phyloP scores from a whole-genome alignment of 352 stramenopile genomes.

The Globisporangium heterothallicum region DNA sequence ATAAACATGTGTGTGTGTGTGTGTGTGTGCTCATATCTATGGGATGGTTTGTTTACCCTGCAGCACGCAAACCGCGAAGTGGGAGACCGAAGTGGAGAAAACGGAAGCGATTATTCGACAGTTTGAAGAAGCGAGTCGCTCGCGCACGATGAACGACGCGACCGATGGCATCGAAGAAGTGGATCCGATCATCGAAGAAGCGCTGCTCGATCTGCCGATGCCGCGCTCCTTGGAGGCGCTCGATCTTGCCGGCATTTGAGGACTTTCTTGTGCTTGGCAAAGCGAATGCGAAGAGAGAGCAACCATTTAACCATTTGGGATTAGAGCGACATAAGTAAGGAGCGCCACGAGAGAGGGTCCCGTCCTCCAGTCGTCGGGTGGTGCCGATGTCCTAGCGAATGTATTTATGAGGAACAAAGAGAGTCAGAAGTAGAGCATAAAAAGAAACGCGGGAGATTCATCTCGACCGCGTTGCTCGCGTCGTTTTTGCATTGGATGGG shows the following conservation, averaged over 20 bases:
- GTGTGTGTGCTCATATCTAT: not conserved
- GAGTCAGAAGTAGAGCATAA: no score
- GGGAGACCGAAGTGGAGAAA: constrained; percentile 79
- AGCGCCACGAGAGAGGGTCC: no score
- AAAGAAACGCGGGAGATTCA: no score
- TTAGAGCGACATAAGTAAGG: no score
- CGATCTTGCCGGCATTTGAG: constrained; percentile 65
- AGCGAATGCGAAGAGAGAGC: not conserved
- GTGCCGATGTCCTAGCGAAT: no score
- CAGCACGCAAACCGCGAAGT: constrained; percentile 45
- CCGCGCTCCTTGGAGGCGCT: constrained; percentile 74
- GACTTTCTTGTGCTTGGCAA: not conserved
- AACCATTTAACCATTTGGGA: no score
- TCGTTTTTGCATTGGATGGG: no score
- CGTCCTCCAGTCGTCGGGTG: no score
- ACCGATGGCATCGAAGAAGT: constrained; percentile 48
- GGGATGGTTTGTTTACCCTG: not conserved
- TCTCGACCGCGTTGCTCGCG: no score
- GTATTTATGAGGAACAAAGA: no score
- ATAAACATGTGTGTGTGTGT: not conserved
- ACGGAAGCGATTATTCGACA: constrained; percentile 76
- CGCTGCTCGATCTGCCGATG: constrained; percentile 55
- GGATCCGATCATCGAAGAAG: constrained; percentile 53
- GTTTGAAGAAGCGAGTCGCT: constrained; percentile 73
- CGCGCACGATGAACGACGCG: constrained; percentile 46